Percentiles rank a stretch among this genome's conserved stretches.
Evolutionary conservation across 2,329 filamentous ascomycete species (phyloP).

Genomic region (Fusarium austroafricanum): DNA sequence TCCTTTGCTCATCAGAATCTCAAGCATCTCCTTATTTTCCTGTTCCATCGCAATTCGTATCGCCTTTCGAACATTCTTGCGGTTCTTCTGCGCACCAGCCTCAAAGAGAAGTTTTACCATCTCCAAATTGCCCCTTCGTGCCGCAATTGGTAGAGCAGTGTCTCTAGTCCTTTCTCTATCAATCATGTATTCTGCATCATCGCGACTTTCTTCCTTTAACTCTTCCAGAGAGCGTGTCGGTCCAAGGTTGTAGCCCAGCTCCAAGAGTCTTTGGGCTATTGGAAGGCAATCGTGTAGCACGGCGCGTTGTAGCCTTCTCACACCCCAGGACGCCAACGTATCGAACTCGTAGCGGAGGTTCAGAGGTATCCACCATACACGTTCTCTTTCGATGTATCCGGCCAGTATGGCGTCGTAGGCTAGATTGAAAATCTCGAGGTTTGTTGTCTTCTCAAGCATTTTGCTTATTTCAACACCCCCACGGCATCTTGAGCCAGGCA

Average conservation of each 20-base stretch:
- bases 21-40: accelerated
- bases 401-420: not conserved
- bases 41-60: not conserved
- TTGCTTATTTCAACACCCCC: not conserved
- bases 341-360: not conserved
- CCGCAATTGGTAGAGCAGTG: not conserved
- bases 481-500: not conserved
- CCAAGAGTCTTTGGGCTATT: not conserved
- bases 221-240: not conserved
- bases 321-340: not conserved
- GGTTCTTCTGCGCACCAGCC: not conserved
- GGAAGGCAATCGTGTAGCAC: not conserved
- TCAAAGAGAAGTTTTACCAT: not conserved
- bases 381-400: not conserved
- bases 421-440: not conserved
- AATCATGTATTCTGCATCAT: not conserved
- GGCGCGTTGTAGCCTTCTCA: not conserved
- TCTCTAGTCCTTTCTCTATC: not conserved
- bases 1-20: not conserved
- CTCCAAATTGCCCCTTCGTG: not conserved
- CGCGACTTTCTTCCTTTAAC: not conserved
- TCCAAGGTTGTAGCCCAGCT: not conserved
- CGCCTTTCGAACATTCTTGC: conserved; percentile 3
- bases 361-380: not conserved
- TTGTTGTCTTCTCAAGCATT: not conserved